A percentile compares a stretch with the other conserved stretches of the same genome.
Evolutionary conservation across 768 basidiomycete genomes (phyloP).

Genomic region (Lepiota brunneoincarnata): DNA sequence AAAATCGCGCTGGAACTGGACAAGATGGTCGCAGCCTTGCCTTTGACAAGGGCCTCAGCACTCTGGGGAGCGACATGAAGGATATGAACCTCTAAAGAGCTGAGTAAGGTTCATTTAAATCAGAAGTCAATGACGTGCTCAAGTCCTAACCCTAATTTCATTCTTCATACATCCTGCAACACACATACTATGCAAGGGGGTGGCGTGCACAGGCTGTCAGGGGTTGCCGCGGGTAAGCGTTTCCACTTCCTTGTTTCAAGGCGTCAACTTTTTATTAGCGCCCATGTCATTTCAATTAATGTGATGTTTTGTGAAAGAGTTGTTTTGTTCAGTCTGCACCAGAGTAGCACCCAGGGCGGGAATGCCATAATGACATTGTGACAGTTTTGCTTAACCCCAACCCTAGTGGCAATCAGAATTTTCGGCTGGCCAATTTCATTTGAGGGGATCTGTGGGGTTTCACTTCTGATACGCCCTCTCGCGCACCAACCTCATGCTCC

Average conservation of each 20-base stretch:
- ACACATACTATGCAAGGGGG: too few species aligned
- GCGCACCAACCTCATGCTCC: constrained; percentile 4
- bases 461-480: background rate
- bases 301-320: too few species aligned
- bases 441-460: background rate
- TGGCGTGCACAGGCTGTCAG: too few species aligned
- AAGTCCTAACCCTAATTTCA: background rate
- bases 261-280: too few species aligned
- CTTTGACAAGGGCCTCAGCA: constrained; percentile 10
- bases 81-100: background rate
- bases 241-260: too few species aligned
- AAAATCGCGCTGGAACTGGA: constrained; percentile 1
- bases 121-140: background rate
- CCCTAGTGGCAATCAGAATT: background rate
- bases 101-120: background rate
- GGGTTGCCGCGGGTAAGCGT: too few species aligned
- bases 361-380: background rate
- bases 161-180: constrained; percentile 12
- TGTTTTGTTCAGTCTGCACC: too few species aligned
- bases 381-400: background rate
- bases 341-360: background rate
- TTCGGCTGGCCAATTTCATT: background rate
- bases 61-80: constrained; percentile 13
- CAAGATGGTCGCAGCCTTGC: background rate
- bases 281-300: too few species aligned